phyloP scores from a whole-genome alignment of 768 basidiomycete genomes.

The Tulasnella calospora region DNA sequence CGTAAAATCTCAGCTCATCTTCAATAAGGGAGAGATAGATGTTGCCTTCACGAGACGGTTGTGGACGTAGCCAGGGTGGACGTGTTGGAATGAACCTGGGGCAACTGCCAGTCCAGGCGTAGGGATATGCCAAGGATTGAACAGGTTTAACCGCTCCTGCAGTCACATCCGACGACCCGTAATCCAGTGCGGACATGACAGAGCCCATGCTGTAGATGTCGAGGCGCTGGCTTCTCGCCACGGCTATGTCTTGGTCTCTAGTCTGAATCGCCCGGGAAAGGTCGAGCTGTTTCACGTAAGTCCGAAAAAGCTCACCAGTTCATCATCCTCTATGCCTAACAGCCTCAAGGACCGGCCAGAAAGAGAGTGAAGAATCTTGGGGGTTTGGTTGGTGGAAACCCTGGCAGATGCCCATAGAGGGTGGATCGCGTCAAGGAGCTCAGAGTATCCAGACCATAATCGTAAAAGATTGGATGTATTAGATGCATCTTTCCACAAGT shows the following conservation, averaged over 20 bases:
- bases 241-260: not conserved
- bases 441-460: not conserved
- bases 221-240: not conserved
- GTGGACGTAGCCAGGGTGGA: not conserved
- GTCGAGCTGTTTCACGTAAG: not conserved
- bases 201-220: not conserved
- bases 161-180: not conserved
- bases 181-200: not conserved
- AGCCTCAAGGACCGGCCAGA: not conserved
- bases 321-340: not conserved
- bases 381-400: not conserved
- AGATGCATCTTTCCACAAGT: too few species aligned
- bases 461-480: too few species aligned
- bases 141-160: not conserved
- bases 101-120: not conserved
- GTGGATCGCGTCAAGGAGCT: not conserved
- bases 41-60: not conserved
- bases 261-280: not conserved
- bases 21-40: not conserved
- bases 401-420: not conserved
- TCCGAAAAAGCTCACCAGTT: not conserved
- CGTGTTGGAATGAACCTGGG: not conserved
- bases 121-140: not conserved
- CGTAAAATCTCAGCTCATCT: not conserved
- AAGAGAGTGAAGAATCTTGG: not conserved